These are phyloP conservation scores for Bipolaris zeicola DNA, from an alignment of 2,329 filamentous ascomycete genomes.

Conservation along the genomic window DNA sequence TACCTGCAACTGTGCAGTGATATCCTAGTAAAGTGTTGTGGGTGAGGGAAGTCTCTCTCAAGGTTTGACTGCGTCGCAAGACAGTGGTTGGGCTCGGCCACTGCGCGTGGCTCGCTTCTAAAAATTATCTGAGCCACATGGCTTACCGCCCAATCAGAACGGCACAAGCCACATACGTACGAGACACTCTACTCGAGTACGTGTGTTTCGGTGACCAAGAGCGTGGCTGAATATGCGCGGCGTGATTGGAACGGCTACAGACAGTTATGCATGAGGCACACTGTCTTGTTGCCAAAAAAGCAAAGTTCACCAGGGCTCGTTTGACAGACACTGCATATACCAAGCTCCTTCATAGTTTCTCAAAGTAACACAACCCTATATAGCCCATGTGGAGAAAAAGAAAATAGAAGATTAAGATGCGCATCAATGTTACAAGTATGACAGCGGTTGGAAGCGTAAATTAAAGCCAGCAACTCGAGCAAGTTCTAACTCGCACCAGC, in stretches of 20 bases:
- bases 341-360: background rate
- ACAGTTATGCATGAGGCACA: background rate
- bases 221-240: background rate
- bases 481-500: constrained; percentile 16
- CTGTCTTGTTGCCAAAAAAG: background rate
- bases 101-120: constrained; percentile 27
- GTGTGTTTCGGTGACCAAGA: no score
- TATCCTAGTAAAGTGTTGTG: constrained; percentile 17
- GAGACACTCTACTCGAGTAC: no score
- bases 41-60: constrained; percentile 20
- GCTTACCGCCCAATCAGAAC: constrained; percentile 39
- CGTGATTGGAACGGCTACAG: background rate
- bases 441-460: background rate
- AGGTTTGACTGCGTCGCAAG: constrained; percentile 30
- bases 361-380: background rate
- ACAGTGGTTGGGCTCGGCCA: constrained; percentile 37
- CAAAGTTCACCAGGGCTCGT: background rate
- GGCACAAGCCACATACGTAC: constrained; percentile 7
- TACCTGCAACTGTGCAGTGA: constrained; percentile 6
- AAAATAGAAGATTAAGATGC: constrained; percentile 1
- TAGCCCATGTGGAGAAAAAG: background rate
- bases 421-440: constrained; percentile 4
- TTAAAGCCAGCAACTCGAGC: background rate
- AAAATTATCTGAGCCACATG: constrained; percentile 27
- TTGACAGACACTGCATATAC: background rate